phyloP scores from a whole-genome alignment of 768 basidiomycete species.

The Rhodotorula kratochvilovae region DNA sequence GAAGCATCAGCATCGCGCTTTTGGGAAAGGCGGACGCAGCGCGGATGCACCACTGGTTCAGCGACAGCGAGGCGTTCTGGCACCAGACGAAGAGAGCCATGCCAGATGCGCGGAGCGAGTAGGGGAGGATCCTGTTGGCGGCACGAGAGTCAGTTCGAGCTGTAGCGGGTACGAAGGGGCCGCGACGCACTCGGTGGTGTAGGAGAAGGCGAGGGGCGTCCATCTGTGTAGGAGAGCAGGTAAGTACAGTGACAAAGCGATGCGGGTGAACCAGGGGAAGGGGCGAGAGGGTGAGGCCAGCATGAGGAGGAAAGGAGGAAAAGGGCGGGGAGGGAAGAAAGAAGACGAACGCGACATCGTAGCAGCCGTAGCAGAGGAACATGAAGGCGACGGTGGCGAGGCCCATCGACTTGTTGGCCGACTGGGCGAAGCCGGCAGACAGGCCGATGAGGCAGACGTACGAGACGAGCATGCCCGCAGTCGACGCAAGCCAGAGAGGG shows the following conservation, averaged over 20 bases:
- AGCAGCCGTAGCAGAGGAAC: slow-evolving; percentile 42
- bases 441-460: slow-evolving; percentile 40
- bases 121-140: slow-evolving; percentile 9
- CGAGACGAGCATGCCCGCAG: slow-evolving; percentile 40
- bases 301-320: slow-evolving; percentile 20
- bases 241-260: no score
- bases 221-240: background rate
- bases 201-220: slow-evolving; percentile 16
- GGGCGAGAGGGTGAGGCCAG: background rate
- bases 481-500: slow-evolving; percentile 42
- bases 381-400: slow-evolving; percentile 45
- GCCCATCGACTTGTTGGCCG: slow-evolving; percentile 32
- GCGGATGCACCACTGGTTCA: slow-evolving; percentile 56
- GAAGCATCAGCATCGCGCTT: no score
- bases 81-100: slow-evolving; percentile 50
- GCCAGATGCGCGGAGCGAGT: slow-evolving; percentile 16
- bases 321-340: slow-evolving; percentile 1
- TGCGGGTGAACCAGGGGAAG: no score
- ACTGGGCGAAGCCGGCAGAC: slow-evolving; percentile 40
- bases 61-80: slow-evolving; percentile 57
- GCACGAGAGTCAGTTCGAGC: no score
- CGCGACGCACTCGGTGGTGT: background rate
- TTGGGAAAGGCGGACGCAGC: slow-evolving; percentile 46
- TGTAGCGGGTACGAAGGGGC: background rate
- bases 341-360: background rate